Base-by-base conservation (phyloP, 2,329 filamentous ascomycete genomes). In the Stenocarpella maydis region DNA sequence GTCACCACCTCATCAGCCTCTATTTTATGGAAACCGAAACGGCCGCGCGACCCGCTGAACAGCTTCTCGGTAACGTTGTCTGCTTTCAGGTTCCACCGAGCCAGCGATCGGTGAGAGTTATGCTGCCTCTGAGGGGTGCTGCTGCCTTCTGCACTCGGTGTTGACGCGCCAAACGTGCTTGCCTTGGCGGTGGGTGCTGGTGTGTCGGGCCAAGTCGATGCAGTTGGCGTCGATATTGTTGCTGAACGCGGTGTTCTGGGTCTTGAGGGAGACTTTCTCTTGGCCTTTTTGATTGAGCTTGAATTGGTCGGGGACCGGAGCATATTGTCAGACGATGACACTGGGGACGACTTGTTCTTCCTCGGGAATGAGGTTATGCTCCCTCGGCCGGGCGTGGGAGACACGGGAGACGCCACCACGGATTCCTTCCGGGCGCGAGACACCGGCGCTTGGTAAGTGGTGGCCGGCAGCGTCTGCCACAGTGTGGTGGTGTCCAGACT, bases 1-100 rank as follows among this genome's bases (percentile, higher is more conserved):
- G 87, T 86, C 15, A 89, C 77, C 80, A 89, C 87, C 77, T 90
- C 88, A 64, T 89, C 86, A 0, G 83, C 87, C 71, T 90, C 87
- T 65, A 86, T 81, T 55, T 82, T 69, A 21, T 67, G 67, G 45
- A 71, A 67, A 5, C 70, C 70, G 26, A 71, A 71, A 37, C 70
- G 70, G 17, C 67, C 67, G 54, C 86, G 80, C 52, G 85, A 85
- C 21, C 84, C 83, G 50, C 80, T 85, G 69, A 90, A 82, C 14
- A 88, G 79, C 37, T 68, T 69, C 37, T 87, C 87, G n/a, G 85
- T 82, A 73, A 90, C 81, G 71, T 87, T 88, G 64, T 87, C 85
- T 0, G 86, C 67, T 41, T 68, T 82, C 37, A 90, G 76, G 17
- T 83, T 84, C 85, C 87, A 87, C 77, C 84, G 81, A 52, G 84